These are phyloP conservation scores for Eimeria zaria DNA, from an alignment of 169 alveolate genomes.

Conservation along the genomic window DNA sequence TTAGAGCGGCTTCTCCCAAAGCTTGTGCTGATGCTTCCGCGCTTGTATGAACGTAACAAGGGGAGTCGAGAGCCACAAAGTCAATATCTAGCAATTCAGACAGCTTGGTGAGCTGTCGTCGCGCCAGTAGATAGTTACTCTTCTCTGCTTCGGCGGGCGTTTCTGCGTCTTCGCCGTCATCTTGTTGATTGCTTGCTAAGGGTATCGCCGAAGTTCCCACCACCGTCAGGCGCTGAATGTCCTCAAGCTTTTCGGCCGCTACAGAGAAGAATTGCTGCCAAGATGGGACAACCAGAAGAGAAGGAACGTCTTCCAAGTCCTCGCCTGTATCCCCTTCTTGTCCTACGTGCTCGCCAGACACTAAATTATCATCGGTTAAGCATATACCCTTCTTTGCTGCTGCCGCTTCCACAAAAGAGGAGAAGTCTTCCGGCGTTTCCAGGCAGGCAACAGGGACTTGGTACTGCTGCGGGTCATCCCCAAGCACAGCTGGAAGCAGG, in stretches of 20 bases:
- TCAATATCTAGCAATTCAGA: conserved; percentile 24
- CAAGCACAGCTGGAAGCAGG: conserved; percentile 47
- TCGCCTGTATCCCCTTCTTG: not conserved
- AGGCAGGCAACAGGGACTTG: conserved; percentile 53
- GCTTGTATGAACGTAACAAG: not conserved
- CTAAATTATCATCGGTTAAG: not conserved
- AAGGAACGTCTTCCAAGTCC: conserved; percentile 7
- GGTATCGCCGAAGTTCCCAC: not conserved
- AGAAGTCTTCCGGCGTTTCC: conserved; percentile 23
- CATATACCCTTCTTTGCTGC: conserved; percentile 7
- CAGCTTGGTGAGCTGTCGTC: conserved; percentile 21
- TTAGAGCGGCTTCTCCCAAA: not conserved
- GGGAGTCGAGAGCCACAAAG: conserved; percentile 48
- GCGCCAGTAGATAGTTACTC: conserved; percentile 9
- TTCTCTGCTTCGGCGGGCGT: not conserved
- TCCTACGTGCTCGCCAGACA: not conserved
- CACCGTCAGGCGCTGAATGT: not conserved
- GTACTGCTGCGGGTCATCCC: conserved; percentile 40
- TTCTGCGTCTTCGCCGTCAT: not conserved
- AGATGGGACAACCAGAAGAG: conserved; percentile 39
- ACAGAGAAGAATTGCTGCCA: conserved; percentile 62
- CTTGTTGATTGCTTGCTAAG: not conserved
- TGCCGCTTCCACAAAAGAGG: conserved; percentile 11
- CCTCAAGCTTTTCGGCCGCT: conserved; percentile 31
- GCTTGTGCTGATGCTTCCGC: not conserved